Base-by-base conservation (phyloP, 202 grass and related monocot species). In the Elaeis oleifera region DNA sequence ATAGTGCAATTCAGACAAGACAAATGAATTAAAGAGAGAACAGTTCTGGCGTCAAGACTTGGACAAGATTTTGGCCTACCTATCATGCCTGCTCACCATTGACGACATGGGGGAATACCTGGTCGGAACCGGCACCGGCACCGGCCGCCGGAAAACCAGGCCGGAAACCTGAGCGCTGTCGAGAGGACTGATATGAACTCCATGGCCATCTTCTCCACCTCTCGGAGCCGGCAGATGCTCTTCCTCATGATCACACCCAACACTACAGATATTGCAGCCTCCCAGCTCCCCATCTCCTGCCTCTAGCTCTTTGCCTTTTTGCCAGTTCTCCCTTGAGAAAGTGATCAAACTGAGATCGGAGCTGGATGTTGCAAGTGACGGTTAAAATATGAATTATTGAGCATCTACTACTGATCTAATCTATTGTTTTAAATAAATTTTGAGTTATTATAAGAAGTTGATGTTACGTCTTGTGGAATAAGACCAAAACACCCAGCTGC, bases 241-340 rank as follows among this genome's bases (percentile, higher is more conserved):
- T 83, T 65, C 22, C 87, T 76, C 79, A 90, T 68, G 59, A 77
- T 31, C 76, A 90, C 79, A 1, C 61, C 65, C 49, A 85, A 55
- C 21, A 90, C 76, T 52, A 75, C 67, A 16, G 63, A 67, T 49
- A 84, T 58, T 53, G 16, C 58, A 28, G 63, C 76, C 20, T 78
- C 70, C 81, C 59, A 72, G 6, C 16, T 21, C 5, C 24, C 72
- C 51, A 75, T 66, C 21, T 64, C 14, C 27, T 2, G 8, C 1
- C 16, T 29, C 21, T 20, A 20, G 20, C 20, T 57, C 21, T 23
- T 21, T 13, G 16, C 31, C 3, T 44, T 3, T 56, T 16, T 57
- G 11, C 5, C 29, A 9, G 18, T 9, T 11, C 18, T 56, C 2
- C 4, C 2, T 18, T n/a, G 6, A 3, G 3, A 11, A 36, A 32